Conservation (phyloP, 1,284 basidiomycete species). For the Cryptococcus sp. region DNA sequence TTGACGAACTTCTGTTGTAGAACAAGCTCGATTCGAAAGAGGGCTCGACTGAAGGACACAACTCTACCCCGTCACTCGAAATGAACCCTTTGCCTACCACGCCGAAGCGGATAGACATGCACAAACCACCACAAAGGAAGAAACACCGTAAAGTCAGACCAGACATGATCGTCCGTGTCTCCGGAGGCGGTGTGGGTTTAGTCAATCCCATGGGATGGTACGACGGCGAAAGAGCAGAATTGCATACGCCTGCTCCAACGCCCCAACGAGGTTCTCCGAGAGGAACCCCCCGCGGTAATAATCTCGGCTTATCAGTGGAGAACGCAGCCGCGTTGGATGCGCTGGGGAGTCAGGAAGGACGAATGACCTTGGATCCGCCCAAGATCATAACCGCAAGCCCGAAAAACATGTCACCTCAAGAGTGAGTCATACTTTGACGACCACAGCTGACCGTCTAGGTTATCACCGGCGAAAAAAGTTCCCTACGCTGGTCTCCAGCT, state of each 20-base stretch:
- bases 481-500: constrained; percentile 36
- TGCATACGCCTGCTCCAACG: constrained; percentile 21
- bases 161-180: constrained; percentile 82
- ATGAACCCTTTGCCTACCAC: constrained; percentile 17
- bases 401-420: constrained; percentile 12
- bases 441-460: constrained; percentile 8
- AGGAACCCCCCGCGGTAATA: not conserved
- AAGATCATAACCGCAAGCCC: constrained; percentile 19
- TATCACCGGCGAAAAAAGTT: constrained; percentile 14
- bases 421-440: constrained; percentile 3
- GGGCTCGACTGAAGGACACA: constrained; percentile 12
- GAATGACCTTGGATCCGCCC: not conserved
- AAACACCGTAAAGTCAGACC: constrained; percentile 59
- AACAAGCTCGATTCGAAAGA: constrained; percentile 9
- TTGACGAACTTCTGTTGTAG: constrained; percentile 4
- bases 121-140: constrained; percentile 36
- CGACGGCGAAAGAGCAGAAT: constrained; percentile 27
- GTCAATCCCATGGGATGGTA: constrained; percentile 73
- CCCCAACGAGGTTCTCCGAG: constrained; percentile 6
- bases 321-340: not conserved
- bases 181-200: constrained; percentile 72
- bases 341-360: constrained; percentile 4
- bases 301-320: constrained; percentile 1
- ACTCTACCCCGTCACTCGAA: constrained; percentile 26
- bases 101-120: constrained; percentile 11